Evolutionary conservation across 768 basidiomycete genomes (phyloP).

Genomic region (Boletus vermiculosoides): DNA sequence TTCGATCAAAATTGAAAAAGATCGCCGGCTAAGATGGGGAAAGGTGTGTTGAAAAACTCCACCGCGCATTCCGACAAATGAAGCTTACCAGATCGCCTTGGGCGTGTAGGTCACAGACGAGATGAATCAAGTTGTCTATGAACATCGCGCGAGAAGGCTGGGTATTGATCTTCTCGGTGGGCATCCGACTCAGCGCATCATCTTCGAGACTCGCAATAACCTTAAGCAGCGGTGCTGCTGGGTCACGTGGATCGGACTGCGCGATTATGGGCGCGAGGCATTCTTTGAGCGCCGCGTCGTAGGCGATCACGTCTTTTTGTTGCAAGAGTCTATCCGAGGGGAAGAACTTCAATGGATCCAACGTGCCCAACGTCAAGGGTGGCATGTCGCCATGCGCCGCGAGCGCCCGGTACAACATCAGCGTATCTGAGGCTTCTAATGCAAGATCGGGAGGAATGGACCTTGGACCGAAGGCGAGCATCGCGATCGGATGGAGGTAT

Average conservation of each 20-base stretch:
- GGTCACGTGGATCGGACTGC: conserved; percentile 36
- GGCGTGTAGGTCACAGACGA: conserved; percentile 58
- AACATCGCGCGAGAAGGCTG: conserved; percentile 36
- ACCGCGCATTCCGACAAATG: not conserved
- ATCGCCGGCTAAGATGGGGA: conserved; percentile 52
- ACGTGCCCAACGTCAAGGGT: conserved; percentile 16
- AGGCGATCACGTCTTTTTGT: conserved; percentile 60
- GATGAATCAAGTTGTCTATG: conserved; percentile 44
- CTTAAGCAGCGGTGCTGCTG: conserved; percentile 32
- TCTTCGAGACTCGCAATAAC: conserved; percentile 46
- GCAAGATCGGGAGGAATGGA: conserved; percentile 61
- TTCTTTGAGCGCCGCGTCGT: conserved; percentile 54
- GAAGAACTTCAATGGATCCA: conserved; percentile 51
- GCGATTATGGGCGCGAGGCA: conserved; percentile 39
- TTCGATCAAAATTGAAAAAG: conserved; percentile 64
- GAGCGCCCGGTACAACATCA: conserved; percentile 51
- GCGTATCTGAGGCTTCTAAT: conserved; percentile 57
- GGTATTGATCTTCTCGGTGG: conserved; percentile 27
- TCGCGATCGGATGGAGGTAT: conserved; percentile 64
- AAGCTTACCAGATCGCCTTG: conserved; percentile 51
- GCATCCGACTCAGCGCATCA: conserved; percentile 27
- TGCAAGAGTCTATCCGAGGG: conserved; percentile 39
- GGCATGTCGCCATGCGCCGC: conserved; percentile 24
- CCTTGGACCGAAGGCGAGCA: conserved; percentile 52
- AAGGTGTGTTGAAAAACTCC: not conserved